Base-by-base conservation (phyloP, 78 protist species). In the Corallochytrium limacisporum region DNA sequence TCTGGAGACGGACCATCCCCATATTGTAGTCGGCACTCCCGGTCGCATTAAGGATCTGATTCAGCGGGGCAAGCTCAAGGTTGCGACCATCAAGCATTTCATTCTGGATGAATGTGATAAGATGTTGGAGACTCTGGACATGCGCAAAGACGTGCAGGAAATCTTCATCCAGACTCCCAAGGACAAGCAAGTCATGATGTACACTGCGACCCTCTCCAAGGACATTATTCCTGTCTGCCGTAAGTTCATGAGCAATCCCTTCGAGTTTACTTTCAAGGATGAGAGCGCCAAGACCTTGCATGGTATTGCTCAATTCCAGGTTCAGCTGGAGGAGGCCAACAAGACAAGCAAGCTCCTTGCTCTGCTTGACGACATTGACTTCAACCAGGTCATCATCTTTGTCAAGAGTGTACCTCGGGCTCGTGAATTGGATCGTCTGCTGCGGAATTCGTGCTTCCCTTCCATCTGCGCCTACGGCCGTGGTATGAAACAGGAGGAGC, bases 171-270 rank as follows among this genome's bases (percentile, higher is more conserved):
- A 31, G 60, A 87, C 89, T 0, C 97, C 98, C 29, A 60, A 59
- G 60, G 31, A 60, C 62, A 97, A 97, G 90, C 99, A 97, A 74
- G 96, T 91, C 53, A 86, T 92, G 95, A 95, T 95, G 98, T 96
- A 95, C 83, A 80, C 98, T n/a, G 99, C 99, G 7, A 97, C 99
- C n/a, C 83, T 97, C 38, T 3, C 82, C 24, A 49, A 84, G 37
- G 87, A 78, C 26, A 72, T 85, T 43, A 55, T 89, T 18, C 51
- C 77, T 20, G 53, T 86, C 22, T 87, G 94, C 86, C 82, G 65
- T 81, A 80, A 84, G 74, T 95, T 95, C 73, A 90, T 93, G 91
- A 9, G 62, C 50, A 71, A 84, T 98, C 98, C 38, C 42, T 74
- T 66, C 95, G 85, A 65, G 75, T 97, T 39, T 70, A 44, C 69